These are phyloP conservation scores for Megacollybia marginata DNA, from an alignment of 768 basidiomycete species.

Conservation along the genomic window DNA sequence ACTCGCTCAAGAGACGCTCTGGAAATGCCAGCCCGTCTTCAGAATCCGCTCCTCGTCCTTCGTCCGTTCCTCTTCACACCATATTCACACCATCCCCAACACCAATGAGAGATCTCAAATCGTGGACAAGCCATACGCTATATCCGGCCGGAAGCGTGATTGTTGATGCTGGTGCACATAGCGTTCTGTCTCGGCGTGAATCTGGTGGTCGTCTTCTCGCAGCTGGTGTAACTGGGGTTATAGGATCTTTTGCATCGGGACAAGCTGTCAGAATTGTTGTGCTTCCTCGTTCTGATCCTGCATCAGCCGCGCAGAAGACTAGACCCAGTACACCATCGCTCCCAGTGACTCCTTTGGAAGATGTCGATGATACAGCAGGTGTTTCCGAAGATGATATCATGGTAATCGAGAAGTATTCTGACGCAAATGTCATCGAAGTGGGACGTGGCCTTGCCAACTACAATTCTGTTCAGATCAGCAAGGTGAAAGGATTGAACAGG, in stretches of 20 bases:
- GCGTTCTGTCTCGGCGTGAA: slow-evolving; percentile 75
- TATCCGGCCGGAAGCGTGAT: slow-evolving; percentile 82
- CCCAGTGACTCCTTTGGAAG: slow-evolving; percentile 32
- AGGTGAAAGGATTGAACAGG: slow-evolving; percentile 90
- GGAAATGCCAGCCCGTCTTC: slow-evolving; percentile 10
- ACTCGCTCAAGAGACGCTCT: slow-evolving; percentile 29
- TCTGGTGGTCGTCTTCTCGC: slow-evolving; percentile 91
- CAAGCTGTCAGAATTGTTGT: slow-evolving; percentile 88
- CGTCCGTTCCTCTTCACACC: slow-evolving; percentile 73
- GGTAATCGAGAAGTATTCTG: slow-evolving; percentile 27
- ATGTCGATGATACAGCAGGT: slow-evolving; percentile 20
- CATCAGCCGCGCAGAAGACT: slow-evolving; percentile 33
- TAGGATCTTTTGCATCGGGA: slow-evolving; percentile 87
- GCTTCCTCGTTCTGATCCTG: slow-evolving; percentile 32
- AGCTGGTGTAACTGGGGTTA: slow-evolving; percentile 81
- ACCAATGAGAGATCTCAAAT: slow-evolving; percentile 83
- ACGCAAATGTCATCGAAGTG: slow-evolving; percentile 75
- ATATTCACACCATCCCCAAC: slow-evolving; percentile 67
- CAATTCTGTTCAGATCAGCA: slow-evolving; percentile 85
- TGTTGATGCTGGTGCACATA: slow-evolving; percentile 85
- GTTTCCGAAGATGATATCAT: slow-evolving; percentile 21
- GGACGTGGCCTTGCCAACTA: slow-evolving; percentile 95
- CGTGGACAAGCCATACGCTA: slow-evolving; percentile 96
- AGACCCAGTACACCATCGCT: slow-evolving; percentile 50
- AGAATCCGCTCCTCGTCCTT: slow-evolving; percentile 9